Evolutionary conservation across 352 stramenopile species (phyloP).

Genomic region (Phytophthora macrochlamydospora): DNA sequence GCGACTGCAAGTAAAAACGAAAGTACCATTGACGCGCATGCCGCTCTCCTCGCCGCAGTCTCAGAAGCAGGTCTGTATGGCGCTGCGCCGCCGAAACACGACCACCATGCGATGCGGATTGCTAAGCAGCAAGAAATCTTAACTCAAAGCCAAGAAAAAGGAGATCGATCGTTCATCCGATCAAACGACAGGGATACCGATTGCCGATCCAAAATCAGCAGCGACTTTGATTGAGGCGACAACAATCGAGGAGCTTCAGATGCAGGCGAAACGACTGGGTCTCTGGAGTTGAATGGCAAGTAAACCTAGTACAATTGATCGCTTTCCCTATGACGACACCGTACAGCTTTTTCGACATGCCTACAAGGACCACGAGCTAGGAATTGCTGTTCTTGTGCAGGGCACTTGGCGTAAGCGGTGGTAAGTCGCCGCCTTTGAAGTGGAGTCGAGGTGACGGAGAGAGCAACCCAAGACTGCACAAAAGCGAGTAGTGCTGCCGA

Average conservation of each 20-base stretch:
- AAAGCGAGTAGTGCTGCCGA: conserved; percentile 22
- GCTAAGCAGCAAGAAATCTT: conserved; percentile 19
- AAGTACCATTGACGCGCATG: conserved; percentile 12
- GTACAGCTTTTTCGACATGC: no score
- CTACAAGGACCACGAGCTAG: conserved; percentile 1
- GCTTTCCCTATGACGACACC: neutral
- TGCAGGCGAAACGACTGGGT: conserved; percentile 44
- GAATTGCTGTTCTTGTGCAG: conserved; percentile 12
- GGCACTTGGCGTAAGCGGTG: conserved; percentile 17
- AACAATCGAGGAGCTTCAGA: conserved; percentile 43
- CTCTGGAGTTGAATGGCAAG: conserved; percentile 40
- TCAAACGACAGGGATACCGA: neutral
- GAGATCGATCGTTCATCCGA: neutral
- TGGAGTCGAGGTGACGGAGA: conserved; percentile 21
- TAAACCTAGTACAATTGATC: conserved; percentile 19
- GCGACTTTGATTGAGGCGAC: conserved; percentile 4
- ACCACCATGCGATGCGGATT: neutral
- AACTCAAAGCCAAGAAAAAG: conserved; percentile 11
- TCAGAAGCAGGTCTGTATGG: conserved; percentile 43
- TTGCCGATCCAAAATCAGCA: conserved; percentile 11
- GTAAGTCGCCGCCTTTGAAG: conserved; percentile 12
- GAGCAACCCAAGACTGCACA: conserved; percentile 18
- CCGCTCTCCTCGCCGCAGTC: conserved; percentile 35
- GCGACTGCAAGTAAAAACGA: neutral
- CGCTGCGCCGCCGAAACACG: conserved; percentile 11